Conservation (phyloP, 257 asterid species). For the Solanum tarapatanum region DNA sequence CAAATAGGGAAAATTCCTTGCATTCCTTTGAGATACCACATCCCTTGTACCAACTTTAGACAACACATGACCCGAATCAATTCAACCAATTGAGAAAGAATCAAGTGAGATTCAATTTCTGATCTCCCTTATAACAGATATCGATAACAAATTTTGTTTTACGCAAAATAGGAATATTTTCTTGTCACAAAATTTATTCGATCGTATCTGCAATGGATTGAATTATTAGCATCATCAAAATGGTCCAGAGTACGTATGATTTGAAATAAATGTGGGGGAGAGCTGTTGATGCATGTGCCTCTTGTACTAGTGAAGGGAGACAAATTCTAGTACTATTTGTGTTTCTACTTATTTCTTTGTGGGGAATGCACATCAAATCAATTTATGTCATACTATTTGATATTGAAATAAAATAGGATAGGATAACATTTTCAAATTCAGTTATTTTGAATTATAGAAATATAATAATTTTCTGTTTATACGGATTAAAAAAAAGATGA, state of each 20-base stretch:
- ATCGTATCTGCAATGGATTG: background rate
- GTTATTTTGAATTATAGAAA: background rate
- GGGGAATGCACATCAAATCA: rapidly evolving
- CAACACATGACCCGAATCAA: no score
- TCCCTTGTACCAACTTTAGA: no score
- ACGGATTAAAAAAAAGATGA: no score
- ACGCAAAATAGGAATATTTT: background rate
- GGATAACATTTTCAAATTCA: background rate
- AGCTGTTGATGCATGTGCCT: background rate
- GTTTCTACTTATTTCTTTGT: background rate
- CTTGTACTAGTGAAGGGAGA: background rate
- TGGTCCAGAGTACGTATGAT: background rate
- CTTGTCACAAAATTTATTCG: background rate
- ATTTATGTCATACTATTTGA: background rate
- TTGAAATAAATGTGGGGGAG: background rate
- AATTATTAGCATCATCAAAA: background rate
- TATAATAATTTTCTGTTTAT: no score
- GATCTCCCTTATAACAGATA: background rate
- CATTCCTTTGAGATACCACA: background rate
- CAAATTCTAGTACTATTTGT: background rate
- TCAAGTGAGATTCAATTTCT: background rate
- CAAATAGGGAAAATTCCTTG: background rate
- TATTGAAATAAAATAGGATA: background rate
- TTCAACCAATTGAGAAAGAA: background rate
- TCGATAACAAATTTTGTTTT: no score